These are phyloP conservation scores for Massarina eburnea DNA, from an alignment of 2,329 filamentous ascomycete genomes.

Conservation along the genomic window DNA sequence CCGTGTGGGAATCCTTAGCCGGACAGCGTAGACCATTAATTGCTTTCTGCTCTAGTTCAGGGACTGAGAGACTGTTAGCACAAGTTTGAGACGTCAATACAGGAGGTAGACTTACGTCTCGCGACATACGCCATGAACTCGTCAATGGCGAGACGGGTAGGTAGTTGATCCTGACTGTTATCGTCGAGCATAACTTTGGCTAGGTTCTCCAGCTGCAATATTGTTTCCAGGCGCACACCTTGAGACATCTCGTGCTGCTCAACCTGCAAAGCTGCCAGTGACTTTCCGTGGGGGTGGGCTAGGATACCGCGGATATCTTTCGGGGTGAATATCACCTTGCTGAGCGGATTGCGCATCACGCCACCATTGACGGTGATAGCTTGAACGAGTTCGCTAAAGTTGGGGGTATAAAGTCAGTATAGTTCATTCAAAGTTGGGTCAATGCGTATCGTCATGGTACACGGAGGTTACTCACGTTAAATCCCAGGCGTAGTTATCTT, in stretches of 20 bases:
- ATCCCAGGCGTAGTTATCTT: slow-evolving; percentile 45
- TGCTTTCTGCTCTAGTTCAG: slow-evolving; percentile 31
- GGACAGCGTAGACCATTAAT: slow-evolving; percentile 33
- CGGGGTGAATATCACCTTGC: slow-evolving; percentile 38
- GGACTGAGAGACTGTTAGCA: slow-evolving; percentile 9
- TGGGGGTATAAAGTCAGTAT: too few relatives aligned
- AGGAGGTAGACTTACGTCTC: slow-evolving; percentile 24
- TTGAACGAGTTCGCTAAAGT: slow-evolving; percentile 36
- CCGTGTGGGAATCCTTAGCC: slow-evolving; percentile 37
- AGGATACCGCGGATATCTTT: slow-evolving; percentile 36
- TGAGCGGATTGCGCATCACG: slow-evolving; percentile 37
- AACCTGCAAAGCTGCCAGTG: slow-evolving; percentile 30
- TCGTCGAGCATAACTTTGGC: slow-evolving; percentile 29
- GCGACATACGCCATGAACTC: slow-evolving; percentile 38
- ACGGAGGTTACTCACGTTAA: too few relatives aligned
- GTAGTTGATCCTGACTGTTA: slow-evolving; percentile 25
- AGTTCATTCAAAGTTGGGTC: too few relatives aligned
- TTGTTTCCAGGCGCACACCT: slow-evolving; percentile 33
- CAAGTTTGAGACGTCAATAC: neutral
- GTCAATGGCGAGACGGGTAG: slow-evolving; percentile 34
- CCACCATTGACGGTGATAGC: slow-evolving; percentile 35
- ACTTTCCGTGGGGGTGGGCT: slow-evolving; percentile 25
- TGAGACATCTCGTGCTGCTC: slow-evolving; percentile 36
- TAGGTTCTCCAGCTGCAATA: slow-evolving; percentile 33
- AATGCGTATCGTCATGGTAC: too few relatives aligned